Base-by-base conservation (phyloP, 2,329 filamentous ascomycete species). In the Alternaria dauci region DNA sequence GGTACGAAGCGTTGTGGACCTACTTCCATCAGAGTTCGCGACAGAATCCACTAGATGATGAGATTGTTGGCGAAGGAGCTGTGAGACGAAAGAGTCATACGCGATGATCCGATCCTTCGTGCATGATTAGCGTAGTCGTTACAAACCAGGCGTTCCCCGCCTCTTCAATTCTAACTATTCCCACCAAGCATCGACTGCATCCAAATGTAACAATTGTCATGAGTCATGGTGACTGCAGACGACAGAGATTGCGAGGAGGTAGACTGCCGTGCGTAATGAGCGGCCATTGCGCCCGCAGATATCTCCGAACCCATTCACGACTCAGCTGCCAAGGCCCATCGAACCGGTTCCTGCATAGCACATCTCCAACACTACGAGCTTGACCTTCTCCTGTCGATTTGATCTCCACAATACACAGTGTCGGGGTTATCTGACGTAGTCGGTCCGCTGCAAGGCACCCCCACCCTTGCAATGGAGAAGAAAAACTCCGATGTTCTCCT, bases 281-380 rank as follows among this genome's bases (percentile, higher is more conserved):
- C 18, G 46, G 44, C 44, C 18, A 28, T 32, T 23, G 46, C 20
- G 30, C 32, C 20, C 30, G 32, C 23, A 8, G n/a, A 50, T 38
- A 38, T 50, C 23, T 50, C 46, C 32, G 46, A 50, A 50, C 30
- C 34, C 23, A 20, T 55, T 34, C 52, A 39, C 43, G 30, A 53
- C 44, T 38, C 59, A 39, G 36, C 20, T 36, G 43, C 43, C 50
- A 58, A 52, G 43, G 25, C 38, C 23, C 42, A 32, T 50, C 43
- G 48, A 44, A 46, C 58, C 46, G 18, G 38, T 59, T 59, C 48
- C 46, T 34, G 43, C 50, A 50, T 51, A 54, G 59, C 55, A 38
- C 43, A 48, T 36, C 46, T 51, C 11, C 32, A 44, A 51, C 43
- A 44, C 38, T 25, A 34, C 42, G 34, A 50, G 43, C 50, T 61